Base-by-base conservation (phyloP, 441 rosid genomes). In the Arabidopsis lyrata region DNA sequence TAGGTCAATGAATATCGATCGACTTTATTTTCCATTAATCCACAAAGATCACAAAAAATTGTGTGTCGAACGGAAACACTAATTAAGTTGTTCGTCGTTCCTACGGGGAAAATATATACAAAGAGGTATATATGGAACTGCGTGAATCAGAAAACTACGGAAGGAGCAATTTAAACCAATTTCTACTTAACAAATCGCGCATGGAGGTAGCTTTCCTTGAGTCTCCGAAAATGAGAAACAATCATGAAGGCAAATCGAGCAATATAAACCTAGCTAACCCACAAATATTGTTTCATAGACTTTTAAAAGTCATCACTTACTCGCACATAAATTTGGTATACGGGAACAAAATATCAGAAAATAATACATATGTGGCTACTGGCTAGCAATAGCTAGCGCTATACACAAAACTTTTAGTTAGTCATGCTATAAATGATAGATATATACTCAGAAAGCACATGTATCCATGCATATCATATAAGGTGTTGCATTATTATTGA, bases 401-500 rank as follows among this genome's bases (percentile, higher is more conserved):
- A 47, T 32, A 11, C 16, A 39, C 4, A 39, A 47, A 10, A 15
- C 32, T n/a, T 34, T 31, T n/a, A 35, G 6, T 35, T 6, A 34
- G 38, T 27, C 31, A 29, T 29, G 31, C 31, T 29, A 29, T 29
- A 29, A 29, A 29, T 29, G 31, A 29, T 29, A 29, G 31, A 4
- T 3, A 35, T 35, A 35, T 34, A 34, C 8, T 35, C 10, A 35
- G 38, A 29, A 35, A 2, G 38, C 38, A 35, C 38, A 35, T 8
- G 38, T 35, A 35, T 9, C 38, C 38, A 35, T 35, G 38, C 38
- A 35, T 44, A 14, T 39, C 6, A 52, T 67, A 54, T 29, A 16
- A 41, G 14, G 11, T 31, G 8, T 42, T 42, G 31, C 14, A 58
- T 47, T 70, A 58, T 47, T 70, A n/a, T 49, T 70, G 59, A 14